Base-by-base conservation (phyloP, 805 yeast species). In the Kodamaea kaohsiungensis region DNA sequence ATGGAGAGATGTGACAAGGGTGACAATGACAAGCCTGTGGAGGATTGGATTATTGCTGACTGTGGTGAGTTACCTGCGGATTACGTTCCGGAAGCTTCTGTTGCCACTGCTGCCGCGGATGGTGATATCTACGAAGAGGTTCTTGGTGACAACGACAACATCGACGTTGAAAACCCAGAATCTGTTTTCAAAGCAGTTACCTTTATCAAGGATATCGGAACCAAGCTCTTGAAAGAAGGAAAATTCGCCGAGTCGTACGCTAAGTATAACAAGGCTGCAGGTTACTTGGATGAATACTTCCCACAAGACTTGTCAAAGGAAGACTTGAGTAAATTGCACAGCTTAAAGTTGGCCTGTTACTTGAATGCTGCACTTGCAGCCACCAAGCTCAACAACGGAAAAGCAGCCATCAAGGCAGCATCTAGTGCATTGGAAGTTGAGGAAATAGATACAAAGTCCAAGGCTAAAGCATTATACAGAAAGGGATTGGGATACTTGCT, bases 381-480 rank as follows among this genome's bases (percentile, higher is more conserved):
- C 1, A 72, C 89, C 65, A 91, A 90, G 69, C 65, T 83, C 58
- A 78, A 79, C 47, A 75, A 84, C 48, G 81, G 81, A 52, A 75
- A 73, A 55, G 82, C 77, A 35, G 84, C 85, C 0, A 69, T 89
- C 48, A 70, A 74, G 22, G 84, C 88, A 4, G 80, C 96, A 2
- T 75, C 84, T 1, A 83, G 82, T 27, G 97, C 89, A 1, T 72
- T 89, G 39, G 87, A 82, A 51, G 80, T 79, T 22, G 87, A 82
- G 38, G 71, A 69, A 2, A 73, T 85, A 4, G 89, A 83, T 53
- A 87, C 82, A 42, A 81, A 85, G 57, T 84, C 91, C 18, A 82
- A 81, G 67, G 90, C 96, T 15, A 92, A 92, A 75, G 98, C 97
- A 0, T 73, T 83, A 45, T 92, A 86, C 76, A 86, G 98, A 68